Evolutionary conservation across 306 rosid species (phyloP), one percentile per base, ranked within the genome.

Genomic region (Pueraria montana): DNA sequence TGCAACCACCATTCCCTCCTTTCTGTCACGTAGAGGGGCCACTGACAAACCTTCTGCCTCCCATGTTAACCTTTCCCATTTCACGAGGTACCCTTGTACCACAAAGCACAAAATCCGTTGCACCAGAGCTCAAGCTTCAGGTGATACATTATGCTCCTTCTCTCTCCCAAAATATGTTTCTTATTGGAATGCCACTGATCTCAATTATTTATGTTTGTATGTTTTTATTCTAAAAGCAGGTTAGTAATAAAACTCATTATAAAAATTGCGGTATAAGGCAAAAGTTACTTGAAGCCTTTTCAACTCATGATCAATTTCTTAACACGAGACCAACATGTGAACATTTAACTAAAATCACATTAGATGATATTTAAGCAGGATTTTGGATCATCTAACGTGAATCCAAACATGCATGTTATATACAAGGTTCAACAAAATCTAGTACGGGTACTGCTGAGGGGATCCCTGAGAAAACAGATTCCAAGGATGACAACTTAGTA

Each of bases 401-500:
- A 63, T 30, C 69, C 7, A 63, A 61, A 30, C 43, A 63, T 30
- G 23, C 42, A 30, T 3, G 4, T 27, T 59, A 13, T 55, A 40
- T 58, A 11, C 63, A 61, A 95, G 98, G 94, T 65, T 74, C 91
- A 32, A 27, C 74, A 67, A 87, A 83, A 69, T 79, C 81, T 65
- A 85, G 78, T 80, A 76, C 81, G 48, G 84, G 73, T 76, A 53
- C 83, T 49, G 86, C 76, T 63, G 87, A 86, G 77, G 88, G 80
- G 61, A 50, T 52, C 38, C 24, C 88, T 8, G 90, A 88, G 81
- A 89, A 86, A 78, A 88, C 66, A 45, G 87, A 81, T 68, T 67
- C 83, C 46, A 90, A 88, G 82, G 93, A 96, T 84, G 94, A 88
- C 16, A 87, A 93, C 83, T 74, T 93, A 18, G 98, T 88, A n/a